Evolutionary conservation across 2,329 filamentous ascomycete genomes (phyloP), one percentile per base, ranked within the genome.

Genomic region (Lachnellula occidentalis): DNA sequence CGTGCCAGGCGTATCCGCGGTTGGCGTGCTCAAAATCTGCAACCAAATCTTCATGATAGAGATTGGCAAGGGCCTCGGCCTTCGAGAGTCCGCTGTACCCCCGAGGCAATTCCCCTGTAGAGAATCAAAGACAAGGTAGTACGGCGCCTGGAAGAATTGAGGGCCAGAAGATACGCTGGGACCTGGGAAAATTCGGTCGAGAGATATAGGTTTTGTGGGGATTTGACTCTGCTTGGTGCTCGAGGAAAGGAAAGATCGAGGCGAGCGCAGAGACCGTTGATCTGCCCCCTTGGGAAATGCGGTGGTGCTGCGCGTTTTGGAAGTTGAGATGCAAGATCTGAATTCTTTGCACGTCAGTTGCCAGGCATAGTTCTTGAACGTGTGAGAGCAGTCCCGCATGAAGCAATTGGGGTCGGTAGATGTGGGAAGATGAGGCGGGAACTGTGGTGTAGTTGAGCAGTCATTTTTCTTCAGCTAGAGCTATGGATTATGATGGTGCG

Each of bases 1-100:
- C 2, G 90, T 89, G 51, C 92, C 92, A 1, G 86, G 82, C 19
- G 91, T 96, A 72, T 99, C 94, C 56, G 86, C 87, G 61, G 92
- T 94, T 14, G 92, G 92, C 56, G 87, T 88, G 17, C 86, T 87
- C 58, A 92, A 71, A 64, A 97, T 74, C 70, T 95, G 86, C 54
- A 92, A 77, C 64, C 77, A 83, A 68, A 80, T 86, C 63, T 85
- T 79, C 92, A 96, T 96, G 34, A 41, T 53, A 9, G 22, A 34
- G 31, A n/a, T 9, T 48, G 7, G 51, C 34, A 24, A 24, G 45
- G 5, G 8, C 7, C 7, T 41, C 34, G 46, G 6, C 41, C 5
- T 43, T 22, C 5, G 19, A 21, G 12, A 31, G 5, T 12, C 43
- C n/a, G 43, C 11, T 27, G 22, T 45, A 21, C 12, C 22, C 21